Base-by-base conservation (phyloP, 768 basidiomycete genomes). In the Gymnopilus junonius region DNA sequence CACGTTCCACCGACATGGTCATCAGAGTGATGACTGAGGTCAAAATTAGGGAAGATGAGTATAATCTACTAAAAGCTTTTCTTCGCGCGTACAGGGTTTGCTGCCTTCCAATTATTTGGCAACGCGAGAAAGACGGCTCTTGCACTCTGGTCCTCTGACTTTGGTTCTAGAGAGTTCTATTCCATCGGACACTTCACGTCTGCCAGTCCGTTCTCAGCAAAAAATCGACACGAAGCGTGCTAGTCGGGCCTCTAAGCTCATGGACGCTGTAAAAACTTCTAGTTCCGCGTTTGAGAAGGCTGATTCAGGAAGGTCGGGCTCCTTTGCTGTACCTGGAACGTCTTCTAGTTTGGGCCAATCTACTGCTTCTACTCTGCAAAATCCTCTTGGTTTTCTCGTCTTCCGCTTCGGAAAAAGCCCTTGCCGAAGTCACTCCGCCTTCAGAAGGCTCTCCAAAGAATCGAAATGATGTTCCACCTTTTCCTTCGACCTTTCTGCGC, bases 1-100 rank as follows among this genome's bases (percentile, higher is more conserved):
- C 89, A 23, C 85, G 88, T 63, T 84, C 88, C 2, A 89, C 87
- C 17, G 87, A 92, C 62, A 76, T 88, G 65, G 83, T 90, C 43
- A 87, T 96, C 62, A 85, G 87, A 27, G 89, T 90, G 2, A 85
- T 97, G 76, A 87, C 88, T 40, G 94, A 94, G 69, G 93, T 96
- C 65, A 95, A 95, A 70, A 75, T 83, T 11, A 85, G 93, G 20
- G 94, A 96, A 73, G 93, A 95, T 55, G 93, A 94, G 64, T 93
- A 95, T 71, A 87, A 88, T n/a, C 75, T 86, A 37, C 79, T 93
- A 34, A 91, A 91, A 71, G 74, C 81, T 20, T 80, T 20, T 76
- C 86, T 14, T 72, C 76, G 6, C 82, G 84, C 0, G 85, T 96
- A 63, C 78, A 83, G 23, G 90, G 90, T 1, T 71, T 92, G 4